These are phyloP conservation scores for Saprolegnia diclina DNA, from an alignment of 352 stramenopile genomes.

Conservation along the genomic window DNA sequence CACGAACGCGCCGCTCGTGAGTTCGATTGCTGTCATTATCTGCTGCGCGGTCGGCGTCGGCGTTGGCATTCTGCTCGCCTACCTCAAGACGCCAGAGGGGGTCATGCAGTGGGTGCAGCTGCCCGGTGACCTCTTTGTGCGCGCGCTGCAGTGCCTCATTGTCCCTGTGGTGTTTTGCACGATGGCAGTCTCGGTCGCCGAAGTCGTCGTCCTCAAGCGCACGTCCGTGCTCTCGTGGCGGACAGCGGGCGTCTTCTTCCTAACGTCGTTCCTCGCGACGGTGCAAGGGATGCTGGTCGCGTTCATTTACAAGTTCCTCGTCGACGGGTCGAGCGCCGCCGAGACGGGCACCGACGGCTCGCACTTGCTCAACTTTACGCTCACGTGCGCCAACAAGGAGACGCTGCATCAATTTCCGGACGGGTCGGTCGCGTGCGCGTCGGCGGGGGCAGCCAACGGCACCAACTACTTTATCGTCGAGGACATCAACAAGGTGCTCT, in stretches of 20 bases:
- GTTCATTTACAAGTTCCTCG: constrained; percentile 30
- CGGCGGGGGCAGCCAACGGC: constrained; percentile 31
- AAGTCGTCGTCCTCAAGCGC: constrained; percentile 52
- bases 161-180: constrained; percentile 66
- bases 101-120: constrained; percentile 51
- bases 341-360: constrained; percentile 21
- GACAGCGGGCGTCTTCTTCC: constrained; percentile 44
- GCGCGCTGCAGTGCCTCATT: constrained; percentile 58
- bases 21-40: constrained; percentile 31
- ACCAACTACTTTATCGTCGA: constrained; percentile 40
- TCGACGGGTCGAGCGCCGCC: constrained; percentile 11
- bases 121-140: constrained; percentile 55
- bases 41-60: constrained; percentile 43
- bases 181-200: constrained; percentile 51
- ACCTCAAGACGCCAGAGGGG: constrained; percentile 32
- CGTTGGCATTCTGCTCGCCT: constrained; percentile 35
- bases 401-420: constrained; percentile 37
- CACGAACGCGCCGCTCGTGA: constrained; percentile 6
- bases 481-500: constrained; percentile 48
- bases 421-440: constrained; percentile 40
- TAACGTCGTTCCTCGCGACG: constrained; percentile 42
- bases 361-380: constrained; percentile 30
- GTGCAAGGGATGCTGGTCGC: constrained; percentile 49
- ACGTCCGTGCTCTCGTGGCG: constrained; percentile 42
- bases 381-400: constrained; percentile 45